Conservation (phyloP, 108 stramenopile genomes). For the Epithemia pelagica region DNA sequence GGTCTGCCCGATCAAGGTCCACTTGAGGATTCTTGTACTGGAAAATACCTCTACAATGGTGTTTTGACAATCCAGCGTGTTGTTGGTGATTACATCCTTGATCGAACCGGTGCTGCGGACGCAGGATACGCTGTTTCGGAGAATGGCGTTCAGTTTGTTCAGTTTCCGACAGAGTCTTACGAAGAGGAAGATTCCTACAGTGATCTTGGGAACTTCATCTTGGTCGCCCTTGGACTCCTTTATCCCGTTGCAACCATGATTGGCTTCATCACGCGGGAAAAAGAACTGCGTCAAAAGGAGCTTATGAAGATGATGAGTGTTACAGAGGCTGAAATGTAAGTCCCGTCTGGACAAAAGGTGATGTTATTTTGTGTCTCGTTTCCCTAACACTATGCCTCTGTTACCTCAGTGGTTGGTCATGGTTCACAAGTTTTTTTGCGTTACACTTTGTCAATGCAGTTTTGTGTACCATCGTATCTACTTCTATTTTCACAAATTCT, state of each 20-base stretch:
- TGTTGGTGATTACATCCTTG: constrained; percentile 64
- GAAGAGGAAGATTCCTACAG: constrained; percentile 50
- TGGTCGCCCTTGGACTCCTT: constrained; percentile 50
- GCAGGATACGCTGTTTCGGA: constrained; percentile 29
- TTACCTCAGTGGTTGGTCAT: constrained; percentile 44
- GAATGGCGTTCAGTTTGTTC: constrained; percentile 49
- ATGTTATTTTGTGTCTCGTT: no score
- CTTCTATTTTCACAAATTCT: constrained; percentile 41
- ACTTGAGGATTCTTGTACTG: constrained; percentile 44
- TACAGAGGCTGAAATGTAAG: constrained; percentile 41
- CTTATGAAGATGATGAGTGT: constrained; percentile 88
- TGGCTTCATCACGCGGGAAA: constrained; percentile 52
- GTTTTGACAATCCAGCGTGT: constrained; percentile 61
- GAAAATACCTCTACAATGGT: constrained; percentile 73
- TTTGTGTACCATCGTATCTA: constrained; percentile 35
- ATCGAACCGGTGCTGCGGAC: constrained; percentile 33
- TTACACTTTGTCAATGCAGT: constrained; percentile 51
- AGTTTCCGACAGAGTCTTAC: constrained; percentile 57
- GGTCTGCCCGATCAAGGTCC: constrained; percentile 40
- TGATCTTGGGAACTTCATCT: constrained; percentile 12
- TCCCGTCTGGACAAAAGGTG: no score
- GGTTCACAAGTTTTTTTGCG: constrained; percentile 53
- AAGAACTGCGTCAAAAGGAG: constrained; percentile 78
- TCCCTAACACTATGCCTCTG: no score
- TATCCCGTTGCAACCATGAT: constrained; percentile 66